These are phyloP conservation scores for Salix brachista DNA, from an alignment of 345 rosid species.

Conservation along the genomic window DNA sequence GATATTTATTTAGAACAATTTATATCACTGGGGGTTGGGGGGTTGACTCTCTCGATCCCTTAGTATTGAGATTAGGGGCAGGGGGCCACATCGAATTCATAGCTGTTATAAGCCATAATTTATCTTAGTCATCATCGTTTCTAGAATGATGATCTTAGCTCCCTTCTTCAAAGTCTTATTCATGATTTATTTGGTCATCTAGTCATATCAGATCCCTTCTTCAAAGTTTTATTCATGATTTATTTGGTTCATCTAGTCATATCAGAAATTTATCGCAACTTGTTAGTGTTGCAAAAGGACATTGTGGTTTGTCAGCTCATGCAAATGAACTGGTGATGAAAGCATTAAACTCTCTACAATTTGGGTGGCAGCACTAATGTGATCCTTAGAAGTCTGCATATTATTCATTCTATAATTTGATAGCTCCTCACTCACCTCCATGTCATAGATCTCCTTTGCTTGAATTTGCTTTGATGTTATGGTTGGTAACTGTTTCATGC, in stretches of 20 bases:
- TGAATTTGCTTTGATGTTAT: not conserved
- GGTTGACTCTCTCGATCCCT: too few relatives aligned
- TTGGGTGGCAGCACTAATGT: not conserved
- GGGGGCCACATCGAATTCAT: too few relatives aligned
- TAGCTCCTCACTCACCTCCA: not conserved
- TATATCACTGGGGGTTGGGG: too few relatives aligned
- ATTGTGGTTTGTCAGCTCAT: not conserved
- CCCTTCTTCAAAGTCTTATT: not conserved
- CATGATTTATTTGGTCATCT: not conserved
- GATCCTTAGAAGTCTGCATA: not conserved
- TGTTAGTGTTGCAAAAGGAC: not conserved
- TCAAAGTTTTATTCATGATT: not conserved
- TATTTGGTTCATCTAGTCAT: not conserved
- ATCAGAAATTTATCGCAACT: too few relatives aligned
- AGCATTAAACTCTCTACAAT: not conserved
- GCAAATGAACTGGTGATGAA: not conserved
- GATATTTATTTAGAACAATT: too few relatives aligned
- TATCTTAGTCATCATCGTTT: not conserved
- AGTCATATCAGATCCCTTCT: not conserved
- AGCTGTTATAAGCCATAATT: too few relatives aligned
- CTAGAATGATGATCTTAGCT: not conserved
- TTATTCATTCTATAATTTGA: not conserved
- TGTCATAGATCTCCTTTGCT: not conserved
- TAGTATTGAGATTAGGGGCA: too few relatives aligned
- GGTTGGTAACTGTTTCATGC: constrained; percentile 3